phyloP scores from a whole-genome alignment of 2,329 filamentous ascomycete genomes.

The Arthrobotrys musiformis region DNA sequence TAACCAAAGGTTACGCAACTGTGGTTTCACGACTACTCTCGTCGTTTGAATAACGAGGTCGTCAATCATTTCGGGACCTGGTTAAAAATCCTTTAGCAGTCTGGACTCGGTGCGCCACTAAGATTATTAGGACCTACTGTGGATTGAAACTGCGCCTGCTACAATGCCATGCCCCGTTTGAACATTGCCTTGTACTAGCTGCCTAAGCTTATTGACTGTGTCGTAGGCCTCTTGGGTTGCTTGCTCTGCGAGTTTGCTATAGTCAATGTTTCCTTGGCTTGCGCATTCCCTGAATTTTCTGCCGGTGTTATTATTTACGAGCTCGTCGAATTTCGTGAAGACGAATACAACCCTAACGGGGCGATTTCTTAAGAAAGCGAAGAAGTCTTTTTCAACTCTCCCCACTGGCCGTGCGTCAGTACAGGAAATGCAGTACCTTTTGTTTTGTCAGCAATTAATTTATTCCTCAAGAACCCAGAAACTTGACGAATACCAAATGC shows the following conservation, averaged over 20 bases:
- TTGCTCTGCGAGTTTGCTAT: neutral
- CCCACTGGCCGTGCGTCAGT: neutral
- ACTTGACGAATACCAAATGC: neutral
- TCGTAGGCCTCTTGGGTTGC: neutral
- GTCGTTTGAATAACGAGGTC: neutral
- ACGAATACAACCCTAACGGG: neutral
- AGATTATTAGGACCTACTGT: neutral
- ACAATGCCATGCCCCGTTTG: neutral
- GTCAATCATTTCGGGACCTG: neutral
- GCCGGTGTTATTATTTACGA: neutral
- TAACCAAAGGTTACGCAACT: slow-evolving; percentile 1
- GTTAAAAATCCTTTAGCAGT: neutral
- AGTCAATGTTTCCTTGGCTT: neutral
- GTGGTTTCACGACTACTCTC: neutral
- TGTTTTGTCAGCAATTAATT: neutral
- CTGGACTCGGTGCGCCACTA: neutral
- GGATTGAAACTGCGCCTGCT: neutral
- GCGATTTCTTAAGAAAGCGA: neutral
- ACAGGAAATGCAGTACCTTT: neutral
- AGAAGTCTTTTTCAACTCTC: neutral
- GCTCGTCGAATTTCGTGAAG: slow-evolving; percentile 5
- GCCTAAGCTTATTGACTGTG: neutral
- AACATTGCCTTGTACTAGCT: neutral
- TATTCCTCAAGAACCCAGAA: neutral
- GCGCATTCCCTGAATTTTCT: neutral